phyloP scores from a whole-genome alignment of 1,284 basidiomycete genomes.

The Thecaphora frezii region DNA sequence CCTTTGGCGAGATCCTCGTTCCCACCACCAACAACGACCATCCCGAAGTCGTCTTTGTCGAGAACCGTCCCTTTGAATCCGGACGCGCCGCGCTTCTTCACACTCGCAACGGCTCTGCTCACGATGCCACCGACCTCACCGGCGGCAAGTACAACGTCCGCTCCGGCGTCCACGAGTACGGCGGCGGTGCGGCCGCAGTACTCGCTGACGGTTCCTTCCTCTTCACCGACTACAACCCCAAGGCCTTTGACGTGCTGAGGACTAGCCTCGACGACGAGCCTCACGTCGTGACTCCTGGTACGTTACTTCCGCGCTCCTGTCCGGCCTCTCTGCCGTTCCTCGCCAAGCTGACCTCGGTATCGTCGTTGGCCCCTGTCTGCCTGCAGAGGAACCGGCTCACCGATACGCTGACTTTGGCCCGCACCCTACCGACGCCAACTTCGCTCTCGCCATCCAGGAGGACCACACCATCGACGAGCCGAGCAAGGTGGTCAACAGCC shows the following conservation, averaged over 20 bases:
- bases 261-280: conserved; percentile 58
- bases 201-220: conserved; percentile 30
- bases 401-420: conserved; percentile 65
- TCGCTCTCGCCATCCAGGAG: conserved; percentile 67
- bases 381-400: conserved; percentile 63
- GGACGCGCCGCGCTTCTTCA: conserved; percentile 67
- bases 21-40: conserved; percentile 11
- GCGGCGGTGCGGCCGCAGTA: conserved; percentile 43
- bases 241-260: conserved; percentile 19
- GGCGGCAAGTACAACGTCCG: conserved; percentile 32
- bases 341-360: too few relatives aligned
- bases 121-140: conserved; percentile 20
- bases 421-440: conserved; percentile 60
- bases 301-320: background rate
- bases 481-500: conserved; percentile 65
- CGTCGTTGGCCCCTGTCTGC: too few relatives aligned
- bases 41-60: conserved; percentile 67
- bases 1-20: conserved; percentile 29
- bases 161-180: conserved; percentile 51
- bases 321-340: background rate
- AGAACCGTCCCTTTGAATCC: conserved; percentile 67
- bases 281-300: conserved; percentile 68
- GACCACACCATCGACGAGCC: conserved; percentile 70
- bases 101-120: conserved; percentile 59
- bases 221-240: conserved; percentile 41